Conservation (phyloP, 1,139 yeast genomes). For the Schwanniomyces etchellsii region DNA sequence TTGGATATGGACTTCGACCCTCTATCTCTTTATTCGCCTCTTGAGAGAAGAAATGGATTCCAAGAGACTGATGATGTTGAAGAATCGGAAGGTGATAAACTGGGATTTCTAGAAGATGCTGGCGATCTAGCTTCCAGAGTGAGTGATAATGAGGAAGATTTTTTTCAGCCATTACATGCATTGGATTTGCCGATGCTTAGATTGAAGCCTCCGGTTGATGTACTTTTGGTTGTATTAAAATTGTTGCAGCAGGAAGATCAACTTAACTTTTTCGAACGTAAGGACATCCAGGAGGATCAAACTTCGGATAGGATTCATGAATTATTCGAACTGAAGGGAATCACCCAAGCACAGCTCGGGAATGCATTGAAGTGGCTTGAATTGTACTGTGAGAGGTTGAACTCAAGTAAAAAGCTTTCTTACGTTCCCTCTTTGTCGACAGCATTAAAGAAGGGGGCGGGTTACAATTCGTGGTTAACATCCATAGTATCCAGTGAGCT, state of each 20-base stretch:
- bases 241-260: conserved; percentile 48
- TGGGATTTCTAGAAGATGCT: no score
- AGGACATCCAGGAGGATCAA: conserved; percentile 6
- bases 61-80: no score
- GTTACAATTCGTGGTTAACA: conserved; percentile 59
- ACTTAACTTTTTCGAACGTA: conserved; percentile 41
- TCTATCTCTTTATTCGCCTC: conserved; percentile 7
- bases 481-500: conserved; percentile 54
- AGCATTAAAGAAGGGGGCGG: conserved; percentile 17
- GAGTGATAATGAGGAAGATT: conserved; percentile 14
- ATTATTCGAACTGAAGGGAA: conserved; percentile 11
- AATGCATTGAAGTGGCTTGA: conserved; percentile 38
- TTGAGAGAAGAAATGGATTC: no score
- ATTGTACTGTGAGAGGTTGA: conserved; percentile 27
- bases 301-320: no score
- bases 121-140: no score
- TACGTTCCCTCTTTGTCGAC: conserved; percentile 21
- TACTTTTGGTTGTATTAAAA: conserved; percentile 39
- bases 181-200: conserved; percentile 62
- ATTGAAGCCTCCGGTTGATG: conserved; percentile 43
- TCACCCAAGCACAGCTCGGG: conserved; percentile 16
- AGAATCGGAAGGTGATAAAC: no score
- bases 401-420: conserved; percentile 18
- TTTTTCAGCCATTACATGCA: conserved; percentile 40
- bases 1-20: conserved; percentile 10